These are phyloP conservation scores for Zygosaccharomyces sapae DNA, from an alignment of 1,139 yeast genomes.

Conservation along the genomic window DNA sequence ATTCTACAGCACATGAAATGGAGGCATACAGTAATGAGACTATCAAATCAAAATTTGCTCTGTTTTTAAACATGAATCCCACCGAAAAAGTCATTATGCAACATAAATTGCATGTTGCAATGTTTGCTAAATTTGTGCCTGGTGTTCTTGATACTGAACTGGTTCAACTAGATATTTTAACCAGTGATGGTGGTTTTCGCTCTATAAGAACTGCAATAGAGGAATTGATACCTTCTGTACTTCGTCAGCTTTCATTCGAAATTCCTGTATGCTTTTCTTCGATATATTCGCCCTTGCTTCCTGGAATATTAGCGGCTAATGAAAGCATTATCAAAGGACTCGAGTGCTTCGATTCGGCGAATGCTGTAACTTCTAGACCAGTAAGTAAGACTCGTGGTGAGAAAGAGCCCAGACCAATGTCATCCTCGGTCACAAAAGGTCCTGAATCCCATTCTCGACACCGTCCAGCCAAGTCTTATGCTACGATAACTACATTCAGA, in stretches of 20 bases:
- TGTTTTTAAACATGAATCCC: slow-evolving; percentile 56
- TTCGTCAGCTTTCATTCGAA: slow-evolving; percentile 17
- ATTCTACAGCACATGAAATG: slow-evolving; percentile 79
- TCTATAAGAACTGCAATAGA: slow-evolving; percentile 13
- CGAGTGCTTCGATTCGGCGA: neutral
- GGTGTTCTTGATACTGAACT: slow-evolving; percentile 26
- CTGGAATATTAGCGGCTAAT: slow-evolving; percentile 17
- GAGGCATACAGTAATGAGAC: slow-evolving; percentile 56
- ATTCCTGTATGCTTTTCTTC: slow-evolving; percentile 26
- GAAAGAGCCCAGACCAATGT: neutral
- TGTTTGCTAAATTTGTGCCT: slow-evolving; percentile 42
- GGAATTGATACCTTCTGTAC: slow-evolving; percentile 17
- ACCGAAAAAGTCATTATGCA: slow-evolving; percentile 37
- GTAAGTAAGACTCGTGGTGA: slow-evolving; percentile 1
- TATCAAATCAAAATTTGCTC: slow-evolving; percentile 55
- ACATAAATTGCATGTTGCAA: slow-evolving; percentile 44
- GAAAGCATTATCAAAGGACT: slow-evolving; percentile 15
- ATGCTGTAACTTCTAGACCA: neutral
- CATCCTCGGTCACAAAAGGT: slow-evolving; percentile 5
- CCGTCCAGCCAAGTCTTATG: slow-evolving; percentile 27
- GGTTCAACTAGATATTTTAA: slow-evolving; percentile 16
- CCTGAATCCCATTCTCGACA: slow-evolving; percentile 10
- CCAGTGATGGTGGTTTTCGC: slow-evolving; percentile 16
- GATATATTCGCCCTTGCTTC: slow-evolving; percentile 20
- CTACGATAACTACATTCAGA: slow-evolving; percentile 33